Base-by-base conservation (phyloP, 2,329 filamentous ascomycete species). In the Eutypella sp. region DNA sequence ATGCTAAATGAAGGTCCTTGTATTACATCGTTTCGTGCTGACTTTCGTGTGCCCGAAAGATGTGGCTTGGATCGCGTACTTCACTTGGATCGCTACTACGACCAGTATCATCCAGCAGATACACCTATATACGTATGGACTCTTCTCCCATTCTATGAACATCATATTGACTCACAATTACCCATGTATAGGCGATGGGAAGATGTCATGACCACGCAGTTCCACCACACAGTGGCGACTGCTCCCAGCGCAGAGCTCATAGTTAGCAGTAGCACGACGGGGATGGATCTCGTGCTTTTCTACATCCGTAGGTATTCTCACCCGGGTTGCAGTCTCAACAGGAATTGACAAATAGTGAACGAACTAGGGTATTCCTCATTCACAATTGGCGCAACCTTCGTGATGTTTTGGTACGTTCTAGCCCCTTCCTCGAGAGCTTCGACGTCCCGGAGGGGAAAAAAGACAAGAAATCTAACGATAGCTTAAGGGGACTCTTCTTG, bases 21-120 rank as follows among this genome's bases (percentile, higher is more conserved):
- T 15, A 7, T 7, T 20, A n/a, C 16, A 33, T 15, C 4, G 4
- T 8, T 10, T 6, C 15, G 11, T 16, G 7, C 37, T 22, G 25
- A 38, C 24, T 16, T 16, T n/a, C 27, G 11, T 41, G n/a, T 13
- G 9, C 7, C n/a, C 23, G n/a, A 13, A 23, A 55, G 51, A 52
- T 41, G 51, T 55, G 11, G 53, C 51, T 9, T 47, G 44, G 23
- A 52, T 55, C 15, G 50, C 48, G 4, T 55, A 53, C 29, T 47
- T 53, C n/a, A 48, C 49, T 8, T 37, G 53, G 2, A 19, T 55
- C 16, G 48, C 49, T 7, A 53, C 49, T 4, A 49, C 49, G 13
- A 43, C 46, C 22, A 52, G 51, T 18, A 48, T 55, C 27, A 38
- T 48, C n/a, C 47, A 51, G n/a, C 53, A 55, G 20, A 42, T 53